Base-by-base conservation (phyloP, 345 rosid genomes). In the Aurinia saxatilis region DNA sequence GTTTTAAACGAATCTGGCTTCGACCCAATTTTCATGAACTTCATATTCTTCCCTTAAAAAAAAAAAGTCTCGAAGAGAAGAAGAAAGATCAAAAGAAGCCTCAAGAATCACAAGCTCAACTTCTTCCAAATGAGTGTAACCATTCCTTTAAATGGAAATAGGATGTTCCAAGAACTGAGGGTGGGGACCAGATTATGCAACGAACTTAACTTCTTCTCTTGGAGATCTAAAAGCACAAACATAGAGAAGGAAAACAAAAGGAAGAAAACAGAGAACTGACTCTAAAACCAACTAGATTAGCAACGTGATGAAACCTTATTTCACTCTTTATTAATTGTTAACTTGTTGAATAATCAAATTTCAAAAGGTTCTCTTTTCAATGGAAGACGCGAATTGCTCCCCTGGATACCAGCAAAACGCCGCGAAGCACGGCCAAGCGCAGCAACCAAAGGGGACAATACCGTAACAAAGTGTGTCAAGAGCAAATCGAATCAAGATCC, bases 11-110 rank as follows among this genome's bases (percentile, higher is more conserved):
- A 67, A 75, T 90, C 92, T 7, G 84, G 81, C 78, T 87, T 90
- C 0, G 97, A 90, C 63, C 97, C 95, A 50, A 90, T 83, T 68
- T 90, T 90, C 97, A 90, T 90, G 44, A 90, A 90, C 95, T 87
- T 90, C 97, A 90, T 90, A 65, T 78, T 81, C 59, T 39, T 29
- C 31, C 15, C n/a, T 31, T 42, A 59, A 38, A 38, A 21, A 11
- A 17, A 14, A 3, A 9, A 39, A 45, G 58, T 63, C 50, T 63
- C 4, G 7, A 8, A 48, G 37, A 48, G 8, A 13, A 60, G 42
- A 34, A 29, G 6, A 42, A 29, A n/a, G n/a, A n/a, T n/a, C n/a
- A n/a, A n/a, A n/a, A n/a, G n/a, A n/a, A 47, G 51, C 46, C 8
- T 72, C 71, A 35, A 58, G 37, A 35, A 66, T 72, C 72, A 60